Evolutionary conservation across 164 flowering plant genomes (phyloP).

Genomic region (Liquidambar formosana): DNA sequence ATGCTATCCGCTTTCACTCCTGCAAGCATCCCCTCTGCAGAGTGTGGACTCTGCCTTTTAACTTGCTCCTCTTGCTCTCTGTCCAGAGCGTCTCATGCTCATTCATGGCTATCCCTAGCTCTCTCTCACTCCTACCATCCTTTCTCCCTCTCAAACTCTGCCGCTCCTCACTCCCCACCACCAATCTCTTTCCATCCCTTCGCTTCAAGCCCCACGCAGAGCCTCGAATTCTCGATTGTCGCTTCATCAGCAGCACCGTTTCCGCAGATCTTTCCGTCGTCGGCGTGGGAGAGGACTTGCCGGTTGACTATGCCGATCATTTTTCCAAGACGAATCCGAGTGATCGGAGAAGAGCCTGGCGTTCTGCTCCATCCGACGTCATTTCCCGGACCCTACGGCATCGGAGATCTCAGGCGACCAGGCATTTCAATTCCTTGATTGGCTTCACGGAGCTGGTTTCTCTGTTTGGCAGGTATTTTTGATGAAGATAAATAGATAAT

Average conservation of each 20-base stretch:
- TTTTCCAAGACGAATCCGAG: constrained; percentile 42
- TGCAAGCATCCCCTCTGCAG: too few species aligned
- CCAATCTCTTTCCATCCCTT: background rate
- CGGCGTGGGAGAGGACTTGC: constrained; percentile 69
- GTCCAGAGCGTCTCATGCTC: background rate
- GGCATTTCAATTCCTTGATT: constrained; percentile 81
- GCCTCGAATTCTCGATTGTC: background rate
- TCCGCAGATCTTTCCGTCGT: background rate
- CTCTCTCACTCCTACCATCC: constrained; percentile 6
- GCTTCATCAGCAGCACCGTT: background rate
- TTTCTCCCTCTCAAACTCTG: background rate
- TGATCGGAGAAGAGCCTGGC: constrained; percentile 72
- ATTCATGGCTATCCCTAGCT: constrained; percentile 5
- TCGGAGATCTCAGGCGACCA: constrained; percentile 85
- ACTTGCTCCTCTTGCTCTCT: background rate
- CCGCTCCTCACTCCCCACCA: background rate
- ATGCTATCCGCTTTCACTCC: too few species aligned
- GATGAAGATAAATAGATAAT: too few species aligned
- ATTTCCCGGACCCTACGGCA: constrained; percentile 76
- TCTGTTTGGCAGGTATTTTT: constrained; percentile 88
- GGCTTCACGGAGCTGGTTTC: constrained; percentile 85
- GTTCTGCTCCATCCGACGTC: constrained; percentile 92
- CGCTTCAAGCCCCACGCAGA: background rate
- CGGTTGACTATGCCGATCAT: constrained; percentile 59
- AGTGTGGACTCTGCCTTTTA: background rate